Percentiles rank a stretch among this genome's conserved stretches.
Conservation (phyloP, 2,329 filamentous ascomycete species). For the Fusarium napiforme region DNA sequence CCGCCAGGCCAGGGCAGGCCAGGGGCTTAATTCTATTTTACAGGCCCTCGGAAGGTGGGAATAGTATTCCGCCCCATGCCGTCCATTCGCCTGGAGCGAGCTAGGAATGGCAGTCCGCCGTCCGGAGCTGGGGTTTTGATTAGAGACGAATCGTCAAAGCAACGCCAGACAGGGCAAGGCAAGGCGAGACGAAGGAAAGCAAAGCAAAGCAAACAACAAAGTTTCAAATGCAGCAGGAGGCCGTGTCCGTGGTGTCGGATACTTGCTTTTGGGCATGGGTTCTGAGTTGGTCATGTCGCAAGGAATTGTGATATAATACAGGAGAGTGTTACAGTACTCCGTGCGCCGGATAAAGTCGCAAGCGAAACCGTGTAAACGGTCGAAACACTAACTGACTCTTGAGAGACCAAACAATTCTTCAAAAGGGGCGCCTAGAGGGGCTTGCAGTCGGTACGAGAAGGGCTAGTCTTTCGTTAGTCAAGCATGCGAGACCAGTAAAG, state of each 20-base stretch:
- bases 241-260: slow-evolving; percentile 11
- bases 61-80: slow-evolving; percentile 21
- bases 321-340: slow-evolving; percentile 2
- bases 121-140: slow-evolving; percentile 4
- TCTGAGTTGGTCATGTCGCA: slow-evolving; percentile 10
- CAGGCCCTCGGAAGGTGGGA: slow-evolving; percentile 28
- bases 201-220: slow-evolving; percentile 13
- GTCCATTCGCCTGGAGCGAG: slow-evolving; percentile 5
- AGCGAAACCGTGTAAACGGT: slow-evolving; percentile 12
- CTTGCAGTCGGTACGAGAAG: not conserved
- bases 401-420: not conserved
- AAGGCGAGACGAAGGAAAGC: not conserved
- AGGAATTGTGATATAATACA: slow-evolving; percentile 1
- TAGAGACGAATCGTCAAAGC: slow-evolving; percentile 28
- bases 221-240: slow-evolving; percentile 28
- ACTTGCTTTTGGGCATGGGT: slow-evolving; percentile 22
- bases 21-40: not conserved
- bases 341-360: slow-evolving; percentile 9
- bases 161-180: not conserved
- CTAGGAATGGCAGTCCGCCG: slow-evolving; percentile 25
- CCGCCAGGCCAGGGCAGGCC: slow-evolving; percentile 2
- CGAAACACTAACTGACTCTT: not conserved
- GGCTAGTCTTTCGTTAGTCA: not conserved
- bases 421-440: not conserved
- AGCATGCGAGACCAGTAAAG: not conserved